These are phyloP conservation scores for Blastobotrys raffinosifermentans DNA, from an alignment of 1,139 yeast species.

Conservation along the genomic window DNA sequence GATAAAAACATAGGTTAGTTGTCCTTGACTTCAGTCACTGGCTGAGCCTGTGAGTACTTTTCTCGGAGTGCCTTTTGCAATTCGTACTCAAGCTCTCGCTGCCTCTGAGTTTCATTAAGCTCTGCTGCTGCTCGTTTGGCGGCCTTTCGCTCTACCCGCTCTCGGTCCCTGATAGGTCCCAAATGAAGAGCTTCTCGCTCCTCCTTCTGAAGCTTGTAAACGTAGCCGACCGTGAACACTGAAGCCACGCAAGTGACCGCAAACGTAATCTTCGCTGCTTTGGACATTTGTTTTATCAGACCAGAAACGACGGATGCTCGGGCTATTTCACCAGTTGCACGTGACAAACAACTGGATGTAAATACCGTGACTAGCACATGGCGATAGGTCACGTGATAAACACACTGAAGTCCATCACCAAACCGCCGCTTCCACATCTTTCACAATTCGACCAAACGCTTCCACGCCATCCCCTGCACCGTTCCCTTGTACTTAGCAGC, in stretches of 20 bases:
- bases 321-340: no score
- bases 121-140: conserved; percentile 31
- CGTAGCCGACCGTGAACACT: conserved; percentile 54
- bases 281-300: conserved; percentile 59
- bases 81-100: conserved; percentile 68
- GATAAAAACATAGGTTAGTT: no score
- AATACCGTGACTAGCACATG: no score
- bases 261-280: conserved; percentile 65
- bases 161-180: conserved; percentile 77
- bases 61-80: conserved; percentile 63
- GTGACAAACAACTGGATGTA: no score
- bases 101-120: conserved; percentile 38
- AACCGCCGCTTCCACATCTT: no score
- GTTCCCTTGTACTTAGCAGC: background rate
- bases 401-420: no score
- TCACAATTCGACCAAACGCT: no score
- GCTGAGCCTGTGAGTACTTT: conserved; percentile 61
- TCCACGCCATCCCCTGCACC: no score
- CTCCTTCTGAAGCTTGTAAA: conserved; percentile 58
- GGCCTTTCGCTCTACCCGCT: conserved; percentile 43
- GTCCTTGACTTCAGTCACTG: no score
- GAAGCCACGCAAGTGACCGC: conserved; percentile 54
- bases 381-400: no score
- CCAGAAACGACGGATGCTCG: no score
- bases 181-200: conserved; percentile 68